phyloP scores from a whole-genome alignment of 2,329 filamentous ascomycete genomes.

The Xylariales sp. region DNA sequence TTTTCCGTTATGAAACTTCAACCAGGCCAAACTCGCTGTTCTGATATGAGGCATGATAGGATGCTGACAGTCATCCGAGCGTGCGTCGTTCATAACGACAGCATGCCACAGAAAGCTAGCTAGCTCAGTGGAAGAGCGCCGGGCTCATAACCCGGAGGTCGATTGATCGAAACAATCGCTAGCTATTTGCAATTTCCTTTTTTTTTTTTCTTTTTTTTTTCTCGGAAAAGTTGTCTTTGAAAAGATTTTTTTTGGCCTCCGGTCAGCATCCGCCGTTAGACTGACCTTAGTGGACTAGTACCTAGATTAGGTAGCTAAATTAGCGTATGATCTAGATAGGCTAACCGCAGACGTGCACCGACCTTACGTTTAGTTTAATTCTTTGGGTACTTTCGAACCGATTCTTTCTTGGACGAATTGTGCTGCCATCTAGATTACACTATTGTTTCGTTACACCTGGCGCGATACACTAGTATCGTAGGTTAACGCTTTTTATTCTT shows the following conservation, averaged over 20 bases:
- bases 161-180: conserved; percentile 52
- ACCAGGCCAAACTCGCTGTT: too few species aligned
- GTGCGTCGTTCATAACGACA: too few species aligned
- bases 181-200: conserved; percentile 30
- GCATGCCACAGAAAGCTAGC: conserved; percentile 31
- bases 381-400: too few species aligned
- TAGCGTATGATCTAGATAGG: neutral
- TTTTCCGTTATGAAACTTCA: too few species aligned
- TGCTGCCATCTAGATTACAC: too few species aligned
- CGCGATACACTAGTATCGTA: too few species aligned
- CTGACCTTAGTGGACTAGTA: neutral
- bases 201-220: neutral
- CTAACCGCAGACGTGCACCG: neutral
- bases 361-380: too few species aligned
- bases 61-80: too few species aligned
- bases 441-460: too few species aligned
- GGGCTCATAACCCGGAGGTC: conserved; percentile 53
- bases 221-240: neutral
- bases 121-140: conserved; percentile 50
- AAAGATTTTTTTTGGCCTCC: neutral
- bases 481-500: too few species aligned
- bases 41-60: too few species aligned
- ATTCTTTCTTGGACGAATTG: too few species aligned
- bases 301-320: neutral
- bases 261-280: neutral